Conservation (phyloP, 2,329 filamentous ascomycete species). For the Colletotrichum eleusines region DNA sequence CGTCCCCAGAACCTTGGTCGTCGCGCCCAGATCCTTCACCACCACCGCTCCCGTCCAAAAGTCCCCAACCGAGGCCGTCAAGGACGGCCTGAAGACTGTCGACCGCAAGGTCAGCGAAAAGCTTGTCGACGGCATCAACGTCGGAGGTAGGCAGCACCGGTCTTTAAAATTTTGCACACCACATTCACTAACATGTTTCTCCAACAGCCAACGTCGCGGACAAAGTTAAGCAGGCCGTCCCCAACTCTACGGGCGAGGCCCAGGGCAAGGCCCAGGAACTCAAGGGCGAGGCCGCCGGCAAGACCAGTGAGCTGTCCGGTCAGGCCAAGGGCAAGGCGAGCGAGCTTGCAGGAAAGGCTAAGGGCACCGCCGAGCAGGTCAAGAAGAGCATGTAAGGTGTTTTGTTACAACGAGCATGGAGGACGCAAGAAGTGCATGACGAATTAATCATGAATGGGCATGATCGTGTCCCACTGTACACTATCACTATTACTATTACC, state of each 20-base stretch:
- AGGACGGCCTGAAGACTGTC: slow-evolving; percentile 70
- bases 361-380: slow-evolving; percentile 58
- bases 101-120: slow-evolving; percentile 72
- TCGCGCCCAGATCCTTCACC: slow-evolving; percentile 63
- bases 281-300: slow-evolving; percentile 55
- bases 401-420: background rate
- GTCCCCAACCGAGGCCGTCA: slow-evolving; percentile 65
- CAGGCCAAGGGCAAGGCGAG: slow-evolving; percentile 50
- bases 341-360: slow-evolving; percentile 56
- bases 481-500: slow-evolving; percentile 23
- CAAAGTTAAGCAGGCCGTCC: slow-evolving; percentile 63
- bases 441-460: background rate
- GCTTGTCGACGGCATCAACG: slow-evolving; percentile 71
- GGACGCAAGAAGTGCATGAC: background rate
- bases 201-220: slow-evolving; percentile 52
- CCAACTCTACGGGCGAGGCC: slow-evolving; percentile 54
- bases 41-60: slow-evolving; percentile 60
- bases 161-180: background rate
- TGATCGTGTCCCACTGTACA: slow-evolving; percentile 9
- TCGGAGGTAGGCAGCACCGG: slow-evolving; percentile 62
- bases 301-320: slow-evolving; percentile 53
- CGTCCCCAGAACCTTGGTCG: slow-evolving; percentile 53
- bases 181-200: slow-evolving; percentile 31
- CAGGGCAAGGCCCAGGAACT: slow-evolving; percentile 53
- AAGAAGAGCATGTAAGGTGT: slow-evolving; percentile 48